Conservation (phyloP, 441 rosid species). For the Populus hybrid region DNA sequence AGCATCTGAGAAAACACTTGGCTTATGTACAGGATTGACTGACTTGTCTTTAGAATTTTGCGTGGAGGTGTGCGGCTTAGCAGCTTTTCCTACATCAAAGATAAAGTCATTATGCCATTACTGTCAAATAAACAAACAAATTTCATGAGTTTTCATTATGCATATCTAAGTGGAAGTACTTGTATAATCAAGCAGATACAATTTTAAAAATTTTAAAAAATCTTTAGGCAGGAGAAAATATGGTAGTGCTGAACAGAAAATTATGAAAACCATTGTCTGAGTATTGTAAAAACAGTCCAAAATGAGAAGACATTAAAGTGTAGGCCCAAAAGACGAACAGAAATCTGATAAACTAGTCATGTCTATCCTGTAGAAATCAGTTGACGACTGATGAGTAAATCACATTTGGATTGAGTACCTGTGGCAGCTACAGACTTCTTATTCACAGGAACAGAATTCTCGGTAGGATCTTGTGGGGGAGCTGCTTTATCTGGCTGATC, state of each 20-base stretch:
- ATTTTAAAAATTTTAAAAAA: neutral
- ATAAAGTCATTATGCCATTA: neutral
- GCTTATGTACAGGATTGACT: slow-evolving; percentile 13
- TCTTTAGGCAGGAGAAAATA: neutral
- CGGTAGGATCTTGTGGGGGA: slow-evolving; percentile 27
- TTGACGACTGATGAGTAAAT: neutral
- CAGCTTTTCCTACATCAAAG: slow-evolving; percentile 45
- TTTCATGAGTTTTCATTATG: neutral
- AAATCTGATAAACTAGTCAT: neutral
- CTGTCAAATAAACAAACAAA: neutral
- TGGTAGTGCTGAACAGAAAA: neutral
- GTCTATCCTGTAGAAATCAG: neutral
- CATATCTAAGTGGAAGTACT: neutral
- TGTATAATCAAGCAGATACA: neutral
- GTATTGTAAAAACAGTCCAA: neutral
- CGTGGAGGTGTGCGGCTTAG: slow-evolving; percentile 32
- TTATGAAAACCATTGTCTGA: neutral
- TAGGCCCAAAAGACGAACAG: neutral
- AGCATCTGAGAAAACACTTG: slow-evolving; percentile 37
- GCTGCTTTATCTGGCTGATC: slow-evolving; percentile 40
- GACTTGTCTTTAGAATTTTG: slow-evolving; percentile 36
- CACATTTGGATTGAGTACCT: slow-evolving; percentile 34
- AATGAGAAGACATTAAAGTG: neutral
- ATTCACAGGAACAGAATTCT: slow-evolving; percentile 26
- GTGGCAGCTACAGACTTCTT: slow-evolving; percentile 36